Evolutionary conservation across 345 rosid species (phyloP), one percentile per base, ranked within the genome.

Genomic region (Eucalyptus pauciflora): DNA sequence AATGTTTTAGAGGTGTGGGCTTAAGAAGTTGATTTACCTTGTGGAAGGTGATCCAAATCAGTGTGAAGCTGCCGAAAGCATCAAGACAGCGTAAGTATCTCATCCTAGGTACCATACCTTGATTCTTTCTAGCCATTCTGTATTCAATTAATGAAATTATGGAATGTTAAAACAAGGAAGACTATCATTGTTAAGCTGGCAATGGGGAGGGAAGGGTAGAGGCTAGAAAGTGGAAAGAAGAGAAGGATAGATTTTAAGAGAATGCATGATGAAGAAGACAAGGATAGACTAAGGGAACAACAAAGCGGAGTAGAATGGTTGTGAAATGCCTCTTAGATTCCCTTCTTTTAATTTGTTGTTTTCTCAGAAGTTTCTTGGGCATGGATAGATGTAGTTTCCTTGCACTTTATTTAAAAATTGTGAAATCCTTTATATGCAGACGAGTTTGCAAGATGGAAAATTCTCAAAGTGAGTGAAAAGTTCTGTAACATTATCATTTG

Each of bases 11-110:
- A 93, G 97, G 92, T 97, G 96, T 41, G 98, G 98, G 89, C 93
- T 96, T 58, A 96, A 94, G 95, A 97, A 94, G 96, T 94, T 95
- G 89, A 95, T 97, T 52, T 97, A 95, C 94, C 93, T 97, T 52
- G 94, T 96, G 89, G 99, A 96, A 94, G 99, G 99, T 90, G 98
- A 97, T 86, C 97, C 97, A 54, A 94, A 97, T 92, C 89, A 89
- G 49, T 97, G 92, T 76, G 98, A 95, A 89, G 96, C 97, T 89
- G 94, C 99, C 87, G 99, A 96, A 92, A 97, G 98, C 93, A 94
- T 96, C 89, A 96, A 97, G 89, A 95, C 99, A 49, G 98, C 97
- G 97, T 96, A 94, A 94, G 97, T 46, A 41, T 50, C 52, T 71
- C 22, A 13, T 52, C 86, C 24, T 18, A 31, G 64, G 83, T 56